These are phyloP conservation scores for Alternaria dauci DNA, from an alignment of 2,329 filamentous ascomycete species.

Conservation along the genomic window DNA sequence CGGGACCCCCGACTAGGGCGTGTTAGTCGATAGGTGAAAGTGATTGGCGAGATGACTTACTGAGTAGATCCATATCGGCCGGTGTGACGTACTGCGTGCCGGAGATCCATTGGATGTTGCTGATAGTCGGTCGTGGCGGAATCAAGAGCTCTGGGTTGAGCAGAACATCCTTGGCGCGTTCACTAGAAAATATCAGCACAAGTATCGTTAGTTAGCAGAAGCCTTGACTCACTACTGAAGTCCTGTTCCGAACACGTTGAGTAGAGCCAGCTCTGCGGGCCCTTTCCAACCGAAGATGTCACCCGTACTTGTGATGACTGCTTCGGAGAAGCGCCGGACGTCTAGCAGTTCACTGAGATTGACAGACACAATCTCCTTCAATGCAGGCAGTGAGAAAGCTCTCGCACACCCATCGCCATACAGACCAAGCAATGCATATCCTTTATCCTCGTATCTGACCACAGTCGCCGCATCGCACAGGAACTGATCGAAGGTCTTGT, in stretches of 20 bases:
- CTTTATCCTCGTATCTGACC: constrained; percentile 75
- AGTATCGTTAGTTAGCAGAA: background rate
- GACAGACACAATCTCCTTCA: constrained; percentile 81
- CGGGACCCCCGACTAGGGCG: constrained; percentile 76
- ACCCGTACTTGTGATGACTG: constrained; percentile 77
- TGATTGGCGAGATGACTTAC: constrained; percentile 41
- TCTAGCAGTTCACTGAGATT: constrained; percentile 74
- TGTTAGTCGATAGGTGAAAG: constrained; percentile 6
- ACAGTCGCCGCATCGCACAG: constrained; percentile 84
- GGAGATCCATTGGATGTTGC: constrained; percentile 94
- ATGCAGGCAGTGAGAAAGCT: constrained; percentile 83
- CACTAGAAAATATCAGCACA: constrained; percentile 42
- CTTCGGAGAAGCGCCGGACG: constrained; percentile 71
- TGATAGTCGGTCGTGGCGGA: constrained; percentile 89
- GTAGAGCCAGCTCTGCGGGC: constrained; percentile 81
- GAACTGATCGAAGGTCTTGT: constrained; percentile 84
- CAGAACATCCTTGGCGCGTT: constrained; percentile 71
- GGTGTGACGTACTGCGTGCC: constrained; percentile 92
- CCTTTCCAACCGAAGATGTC: constrained; percentile 89
- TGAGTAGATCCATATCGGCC: constrained; percentile 86
- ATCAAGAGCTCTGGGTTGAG: constrained; percentile 78
- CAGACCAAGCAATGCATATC: constrained; percentile 80
- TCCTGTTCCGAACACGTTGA: constrained; percentile 86
- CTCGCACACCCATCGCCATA: constrained; percentile 84
- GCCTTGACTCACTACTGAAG: constrained; percentile 63